Conservation (phyloP, 805 yeast genomes). For the Starmerella potacharoeniae region DNA sequence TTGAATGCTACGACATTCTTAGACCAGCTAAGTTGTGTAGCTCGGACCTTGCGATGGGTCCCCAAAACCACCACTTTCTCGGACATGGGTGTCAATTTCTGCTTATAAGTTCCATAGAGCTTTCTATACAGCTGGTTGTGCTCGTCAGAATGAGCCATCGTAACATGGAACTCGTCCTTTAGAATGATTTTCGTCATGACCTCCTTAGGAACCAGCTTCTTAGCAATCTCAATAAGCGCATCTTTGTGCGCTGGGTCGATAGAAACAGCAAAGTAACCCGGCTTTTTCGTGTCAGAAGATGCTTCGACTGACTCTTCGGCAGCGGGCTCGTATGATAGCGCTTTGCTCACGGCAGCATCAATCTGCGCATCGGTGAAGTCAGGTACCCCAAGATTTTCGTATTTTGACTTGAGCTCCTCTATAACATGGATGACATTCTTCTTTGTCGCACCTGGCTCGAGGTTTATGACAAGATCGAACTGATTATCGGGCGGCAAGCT, state of each 20-base stretch:
- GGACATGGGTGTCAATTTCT: not conserved
- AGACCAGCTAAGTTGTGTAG: slow-evolving; percentile 41
- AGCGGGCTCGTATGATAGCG: slow-evolving; percentile 26
- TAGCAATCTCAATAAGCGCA: slow-evolving; percentile 19
- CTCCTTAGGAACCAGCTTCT: slow-evolving; percentile 10
- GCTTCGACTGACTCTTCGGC: slow-evolving; percentile 9
- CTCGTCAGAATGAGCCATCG: slow-evolving; percentile 24
- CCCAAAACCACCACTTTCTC: not conserved
- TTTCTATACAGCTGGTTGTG: slow-evolving; percentile 1
- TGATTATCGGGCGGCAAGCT: slow-evolving; percentile 44
- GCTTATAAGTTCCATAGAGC: slow-evolving; percentile 4
- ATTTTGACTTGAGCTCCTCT: slow-evolving; percentile 30
- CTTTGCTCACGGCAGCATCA: slow-evolving; percentile 39
- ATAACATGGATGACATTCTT: slow-evolving; percentile 40
- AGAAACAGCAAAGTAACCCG: slow-evolving; percentile 36
- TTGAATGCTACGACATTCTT: slow-evolving; percentile 42
- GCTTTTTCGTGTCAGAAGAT: slow-evolving; percentile 10
- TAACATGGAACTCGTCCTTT: slow-evolving; percentile 27
- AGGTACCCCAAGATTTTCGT: slow-evolving; percentile 24
- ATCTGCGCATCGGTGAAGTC: slow-evolving; percentile 36
- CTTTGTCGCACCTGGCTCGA: slow-evolving; percentile 35
- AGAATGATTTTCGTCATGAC: slow-evolving; percentile 9
- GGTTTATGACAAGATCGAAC: slow-evolving; percentile 56
- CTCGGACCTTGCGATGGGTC: not conserved
- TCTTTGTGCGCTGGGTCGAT: slow-evolving; percentile 22